Evolutionary conservation across 345 rosid genomes (phyloP).

Genomic region (Camelina sativa): DNA sequence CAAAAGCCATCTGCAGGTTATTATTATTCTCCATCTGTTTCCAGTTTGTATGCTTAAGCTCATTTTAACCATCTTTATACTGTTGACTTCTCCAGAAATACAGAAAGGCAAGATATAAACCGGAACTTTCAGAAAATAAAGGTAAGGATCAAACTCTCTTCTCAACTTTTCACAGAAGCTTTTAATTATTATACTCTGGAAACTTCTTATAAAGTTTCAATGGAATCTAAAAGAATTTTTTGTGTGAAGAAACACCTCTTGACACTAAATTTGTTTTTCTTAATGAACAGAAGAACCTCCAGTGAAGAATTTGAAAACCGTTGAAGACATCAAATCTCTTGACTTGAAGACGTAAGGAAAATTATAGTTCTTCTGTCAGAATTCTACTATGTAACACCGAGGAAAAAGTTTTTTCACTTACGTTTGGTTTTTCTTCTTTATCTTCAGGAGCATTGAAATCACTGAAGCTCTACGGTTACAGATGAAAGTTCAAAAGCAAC

Average conservation of each 20-base stretch:
- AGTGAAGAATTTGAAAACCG: conserved; percentile 56
- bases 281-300: conserved; percentile 54
- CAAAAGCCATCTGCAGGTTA: conserved; percentile 96
- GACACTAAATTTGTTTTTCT: conserved; percentile 16
- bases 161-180: background rate
- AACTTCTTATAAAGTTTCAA: background rate
- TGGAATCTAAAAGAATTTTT: background rate
- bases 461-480: conserved; percentile 89
- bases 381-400: background rate
- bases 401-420: background rate
- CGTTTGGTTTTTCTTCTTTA: background rate
- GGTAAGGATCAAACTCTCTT: conserved; percentile 17
- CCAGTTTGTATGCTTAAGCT: conserved; percentile 20
- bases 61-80: background rate
- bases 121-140: conserved; percentile 68
- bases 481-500: conserved; percentile 92
- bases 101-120: conserved; percentile 79
- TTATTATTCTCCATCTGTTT: conserved; percentile 1
- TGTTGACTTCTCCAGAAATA: conserved; percentile 70
- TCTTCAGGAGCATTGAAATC: conserved; percentile 42
- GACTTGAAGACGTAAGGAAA: conserved; percentile 77
- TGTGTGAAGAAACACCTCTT: background rate
- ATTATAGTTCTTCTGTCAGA: background rate
- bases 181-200: conserved; percentile 1
- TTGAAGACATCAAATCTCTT: conserved; percentile 67